Evolutionary conservation across 352 stramenopile species (phyloP).

Genomic region (Pythium rishiriense): DNA sequence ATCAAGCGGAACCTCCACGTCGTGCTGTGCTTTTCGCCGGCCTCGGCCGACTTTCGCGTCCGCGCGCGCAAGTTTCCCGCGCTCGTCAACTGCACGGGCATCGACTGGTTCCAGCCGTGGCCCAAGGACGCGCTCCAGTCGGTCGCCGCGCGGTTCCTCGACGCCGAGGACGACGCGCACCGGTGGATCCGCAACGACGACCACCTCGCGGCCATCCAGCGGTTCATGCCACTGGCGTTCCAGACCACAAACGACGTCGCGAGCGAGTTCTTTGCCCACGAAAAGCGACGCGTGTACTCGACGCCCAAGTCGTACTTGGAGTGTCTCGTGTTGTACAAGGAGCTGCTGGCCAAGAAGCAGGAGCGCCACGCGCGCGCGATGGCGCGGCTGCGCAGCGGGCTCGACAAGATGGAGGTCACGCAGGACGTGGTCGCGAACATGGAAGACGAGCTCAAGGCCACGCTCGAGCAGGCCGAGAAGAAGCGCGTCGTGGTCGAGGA

Average conservation of each 20-base stretch:
- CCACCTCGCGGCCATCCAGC: slow-evolving; percentile 76
- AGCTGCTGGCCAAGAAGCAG: slow-evolving; percentile 75
- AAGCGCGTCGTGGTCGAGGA: slow-evolving; percentile 94
- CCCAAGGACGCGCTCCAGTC: slow-evolving; percentile 90
- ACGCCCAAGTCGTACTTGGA: slow-evolving; percentile 94
- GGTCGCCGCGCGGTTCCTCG: slow-evolving; percentile 86
- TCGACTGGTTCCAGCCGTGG: slow-evolving; percentile 94
- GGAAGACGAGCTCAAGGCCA: slow-evolving; percentile 90
- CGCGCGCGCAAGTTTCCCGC: slow-evolving; percentile 93
- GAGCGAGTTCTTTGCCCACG: slow-evolving; percentile 68
- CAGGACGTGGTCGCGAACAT: slow-evolving; percentile 90
- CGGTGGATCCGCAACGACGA: slow-evolving; percentile 39
- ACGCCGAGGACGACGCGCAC: slow-evolving; percentile 43
- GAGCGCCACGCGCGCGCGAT: slow-evolving; percentile 60
- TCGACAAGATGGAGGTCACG: slow-evolving; percentile 91
- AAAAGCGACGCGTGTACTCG: slow-evolving; percentile 90
- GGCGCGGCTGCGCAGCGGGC: slow-evolving; percentile 79
- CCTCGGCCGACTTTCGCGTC: slow-evolving; percentile 86
- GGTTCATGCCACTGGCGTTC: slow-evolving; percentile 94
- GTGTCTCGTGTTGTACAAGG: slow-evolving; percentile 86
- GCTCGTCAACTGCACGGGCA: slow-evolving; percentile 93
- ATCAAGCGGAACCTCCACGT: slow-evolving; percentile 94
- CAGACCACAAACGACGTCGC: slow-evolving; percentile 90
- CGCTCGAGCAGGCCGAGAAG: slow-evolving; percentile 89
- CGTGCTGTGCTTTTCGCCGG: slow-evolving; percentile 93